phyloP scores from a whole-genome alignment of 495 filamentous ascomycete species.

The Hypomontagnella submonticulosa region DNA sequence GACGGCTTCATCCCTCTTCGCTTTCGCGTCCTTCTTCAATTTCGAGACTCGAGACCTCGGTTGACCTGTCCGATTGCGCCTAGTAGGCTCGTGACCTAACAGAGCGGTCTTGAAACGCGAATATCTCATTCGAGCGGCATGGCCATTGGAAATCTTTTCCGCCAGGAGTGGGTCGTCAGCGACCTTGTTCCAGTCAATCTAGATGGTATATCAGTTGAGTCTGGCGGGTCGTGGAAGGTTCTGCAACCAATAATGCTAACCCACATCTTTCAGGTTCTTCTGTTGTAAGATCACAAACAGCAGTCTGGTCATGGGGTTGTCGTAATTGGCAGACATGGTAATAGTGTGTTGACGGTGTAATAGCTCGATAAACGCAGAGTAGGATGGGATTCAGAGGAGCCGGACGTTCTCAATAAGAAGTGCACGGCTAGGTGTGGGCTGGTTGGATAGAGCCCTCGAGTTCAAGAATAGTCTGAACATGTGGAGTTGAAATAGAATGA shows the following conservation, averaged over 20 bases:
- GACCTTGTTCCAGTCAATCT: constrained; percentile 82
- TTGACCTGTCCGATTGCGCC: constrained; percentile 52
- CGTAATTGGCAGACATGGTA: constrained; percentile 60
- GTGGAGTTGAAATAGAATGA: constrained; percentile 45
- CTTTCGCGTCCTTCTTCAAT: constrained; percentile 52
- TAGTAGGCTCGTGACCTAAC: constrained; percentile 54
- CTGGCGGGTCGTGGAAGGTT: background rate
- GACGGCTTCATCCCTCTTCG: constrained; percentile 46
- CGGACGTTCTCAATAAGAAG: constrained; percentile 43
- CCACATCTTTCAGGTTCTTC: constrained; percentile 76
- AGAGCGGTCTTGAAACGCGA: constrained; percentile 69
- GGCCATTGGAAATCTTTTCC: constrained; percentile 78
- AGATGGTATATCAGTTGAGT: constrained; percentile 12
- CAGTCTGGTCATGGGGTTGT: constrained; percentile 67
- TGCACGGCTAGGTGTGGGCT: constrained; percentile 43
- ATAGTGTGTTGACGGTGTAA: constrained; percentile 10
- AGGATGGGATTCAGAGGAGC: constrained; percentile 18
- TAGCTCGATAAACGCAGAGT: constrained; percentile 16
- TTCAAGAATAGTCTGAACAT: constrained; percentile 42
- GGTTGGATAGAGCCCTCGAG: constrained; percentile 26
- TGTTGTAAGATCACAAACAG: constrained; percentile 82
- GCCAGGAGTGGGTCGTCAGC: constrained; percentile 62
- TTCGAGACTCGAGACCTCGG: constrained; percentile 52
- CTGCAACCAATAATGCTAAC: constrained; percentile 39
- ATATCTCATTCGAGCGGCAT: constrained; percentile 84